A percentile compares a stretch with the other conserved stretches of the same genome.
phyloP scores from a whole-genome alignment of 306 rosid species.

The Quercus agrifolia region DNA sequence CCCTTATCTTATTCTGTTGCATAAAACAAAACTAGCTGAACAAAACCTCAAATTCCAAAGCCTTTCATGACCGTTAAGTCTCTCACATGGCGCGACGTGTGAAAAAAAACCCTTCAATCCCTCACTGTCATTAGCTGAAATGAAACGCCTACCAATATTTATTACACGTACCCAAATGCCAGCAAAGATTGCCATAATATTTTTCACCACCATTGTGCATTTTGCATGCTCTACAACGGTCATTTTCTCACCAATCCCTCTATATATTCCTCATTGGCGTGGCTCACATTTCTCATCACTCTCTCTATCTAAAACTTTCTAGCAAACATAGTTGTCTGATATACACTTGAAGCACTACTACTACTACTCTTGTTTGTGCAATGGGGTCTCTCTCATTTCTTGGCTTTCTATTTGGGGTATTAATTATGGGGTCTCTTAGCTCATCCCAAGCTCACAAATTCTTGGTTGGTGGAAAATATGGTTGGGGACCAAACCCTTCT shows the following conservation, averaged over 20 bases:
- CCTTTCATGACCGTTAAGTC: constrained; percentile 22
- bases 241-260: constrained; percentile 6
- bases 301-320: background rate
- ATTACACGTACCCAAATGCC: background rate
- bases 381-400: constrained; percentile 25
- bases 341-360: background rate
- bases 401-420: constrained; percentile 12
- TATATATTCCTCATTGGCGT: constrained; percentile 12
- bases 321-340: background rate
- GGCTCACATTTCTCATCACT: background rate
- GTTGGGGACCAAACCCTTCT: constrained; percentile 65
- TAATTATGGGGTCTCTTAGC: constrained; percentile 10
- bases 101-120: background rate
- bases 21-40: background rate
- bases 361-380: background rate
- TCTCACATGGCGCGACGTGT: constrained; percentile 31
- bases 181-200: background rate
- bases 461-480: constrained; percentile 62
- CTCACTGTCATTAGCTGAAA: too few relatives aligned
- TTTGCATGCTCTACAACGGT: constrained; percentile 40
- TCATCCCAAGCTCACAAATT: constrained; percentile 30
- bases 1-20: too few relatives aligned
- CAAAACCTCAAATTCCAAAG: background rate
- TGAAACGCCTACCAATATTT: constrained; percentile 9
- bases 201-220: background rate